phyloP scores from a whole-genome alignment of 768 basidiomycete species.

The Exidia glandulosa region DNA sequence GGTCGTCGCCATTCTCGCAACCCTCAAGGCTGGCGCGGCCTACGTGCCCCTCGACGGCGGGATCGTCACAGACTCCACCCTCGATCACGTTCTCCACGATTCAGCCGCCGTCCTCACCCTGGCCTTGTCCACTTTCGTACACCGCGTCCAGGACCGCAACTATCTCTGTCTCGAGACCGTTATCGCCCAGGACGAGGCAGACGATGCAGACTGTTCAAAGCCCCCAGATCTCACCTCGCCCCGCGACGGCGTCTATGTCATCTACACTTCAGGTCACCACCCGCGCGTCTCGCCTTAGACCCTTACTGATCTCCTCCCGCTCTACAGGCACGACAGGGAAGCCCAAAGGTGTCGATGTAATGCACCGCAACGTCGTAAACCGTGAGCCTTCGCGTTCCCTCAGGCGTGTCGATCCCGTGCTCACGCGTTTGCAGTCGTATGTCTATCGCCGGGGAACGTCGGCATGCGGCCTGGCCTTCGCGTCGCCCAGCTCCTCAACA shows the following conservation, averaged over 20 bases:
- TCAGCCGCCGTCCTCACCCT: slow-evolving; percentile 4
- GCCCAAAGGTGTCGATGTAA: slow-evolving; percentile 14
- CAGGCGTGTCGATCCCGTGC: neutral
- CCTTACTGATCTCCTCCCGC: neutral
- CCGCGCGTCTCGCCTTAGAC: neutral
- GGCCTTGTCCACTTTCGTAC: neutral
- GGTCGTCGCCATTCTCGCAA: slow-evolving; percentile 9
- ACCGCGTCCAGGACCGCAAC: neutral
- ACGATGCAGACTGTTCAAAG: slow-evolving; percentile 2
- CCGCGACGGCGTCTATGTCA: slow-evolving; percentile 12
- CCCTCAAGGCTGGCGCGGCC: slow-evolving; percentile 13
- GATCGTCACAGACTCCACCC: slow-evolving; percentile 12
- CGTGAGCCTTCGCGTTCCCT: slow-evolving; percentile 5
- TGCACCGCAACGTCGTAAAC: slow-evolving; percentile 10
- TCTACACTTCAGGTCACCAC: slow-evolving; percentile 13
- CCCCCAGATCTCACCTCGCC: slow-evolving; percentile 4
- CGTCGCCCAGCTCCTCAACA: slow-evolving; percentile 13
- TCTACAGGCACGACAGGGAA: slow-evolving; percentile 8
- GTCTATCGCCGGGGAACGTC: slow-evolving; percentile 10
- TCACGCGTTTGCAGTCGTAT: slow-evolving; percentile 7
- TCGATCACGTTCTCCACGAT: slow-evolving; percentile 10
- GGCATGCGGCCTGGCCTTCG: slow-evolving; percentile 13
- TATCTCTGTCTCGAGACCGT: slow-evolving; percentile 4
- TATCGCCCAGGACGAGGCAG: slow-evolving; percentile 3
- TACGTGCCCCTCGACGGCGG: slow-evolving; percentile 14